Evolutionary conservation across 208 protist genomes (phyloP).

Genomic region (Lotmaria passim): DNA sequence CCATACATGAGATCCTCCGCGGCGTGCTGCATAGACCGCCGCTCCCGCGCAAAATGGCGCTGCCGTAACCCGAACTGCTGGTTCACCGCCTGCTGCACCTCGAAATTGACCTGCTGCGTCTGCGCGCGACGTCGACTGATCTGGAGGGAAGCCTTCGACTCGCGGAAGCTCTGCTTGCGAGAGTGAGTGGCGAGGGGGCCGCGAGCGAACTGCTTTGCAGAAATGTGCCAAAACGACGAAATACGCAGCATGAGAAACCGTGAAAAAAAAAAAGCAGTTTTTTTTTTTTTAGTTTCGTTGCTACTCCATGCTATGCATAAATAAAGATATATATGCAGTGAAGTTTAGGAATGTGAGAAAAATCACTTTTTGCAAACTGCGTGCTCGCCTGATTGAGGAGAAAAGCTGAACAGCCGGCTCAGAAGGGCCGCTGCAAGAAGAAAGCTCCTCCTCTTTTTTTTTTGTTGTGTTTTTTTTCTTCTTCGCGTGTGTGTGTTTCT

Average conservation of each 20-base stretch:
- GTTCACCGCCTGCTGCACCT: slow-evolving; percentile 56
- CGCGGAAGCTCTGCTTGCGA: slow-evolving; percentile 56
- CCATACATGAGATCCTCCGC: slow-evolving; percentile 54
- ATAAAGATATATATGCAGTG: background rate
- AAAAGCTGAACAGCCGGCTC: no score
- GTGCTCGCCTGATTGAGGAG: no score
- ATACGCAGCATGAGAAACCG: slow-evolving; percentile 6
- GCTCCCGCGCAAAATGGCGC: slow-evolving; percentile 26
- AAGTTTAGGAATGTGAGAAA: no score
- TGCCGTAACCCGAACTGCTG: slow-evolving; percentile 46
- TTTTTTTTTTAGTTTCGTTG: slow-evolving; percentile 1
- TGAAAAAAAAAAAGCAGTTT: background rate
- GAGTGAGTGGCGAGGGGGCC: slow-evolving; percentile 25
- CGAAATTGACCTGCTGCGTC: slow-evolving; percentile 42
- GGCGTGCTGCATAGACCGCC: slow-evolving; percentile 29
- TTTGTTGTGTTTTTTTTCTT: no score
- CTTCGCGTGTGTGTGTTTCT: no score
- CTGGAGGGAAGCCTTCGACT: slow-evolving; percentile 50
- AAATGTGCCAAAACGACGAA: slow-evolving; percentile 9
- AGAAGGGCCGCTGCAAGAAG: no score
- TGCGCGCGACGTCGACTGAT: slow-evolving; percentile 50
- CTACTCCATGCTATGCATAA: background rate
- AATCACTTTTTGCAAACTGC: no score
- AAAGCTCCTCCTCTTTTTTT: no score
- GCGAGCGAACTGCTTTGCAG: slow-evolving; percentile 18